Base-by-base conservation (phyloP, 345 rosid genomes). In the Isatis tinctoria region DNA sequence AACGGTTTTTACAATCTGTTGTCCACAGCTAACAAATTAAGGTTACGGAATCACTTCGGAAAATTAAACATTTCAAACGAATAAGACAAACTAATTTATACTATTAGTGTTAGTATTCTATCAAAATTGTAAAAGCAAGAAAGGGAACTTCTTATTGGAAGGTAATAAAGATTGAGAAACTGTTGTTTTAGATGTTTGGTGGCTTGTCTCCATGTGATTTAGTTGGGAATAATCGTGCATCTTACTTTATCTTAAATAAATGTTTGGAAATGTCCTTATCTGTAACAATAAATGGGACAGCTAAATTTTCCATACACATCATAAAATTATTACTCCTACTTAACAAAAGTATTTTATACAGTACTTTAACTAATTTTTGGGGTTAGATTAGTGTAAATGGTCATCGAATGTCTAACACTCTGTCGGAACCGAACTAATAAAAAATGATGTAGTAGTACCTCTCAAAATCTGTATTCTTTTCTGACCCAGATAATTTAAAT, bases 181-280 rank as follows among this genome's bases (percentile, higher is more conserved):
- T 76, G 52, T 75, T 75, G 74, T 68, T 75, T 69, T 69, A 69
- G 47, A n/a, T 70, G 72, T 77, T 77, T 35, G 80, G 80, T 77
- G 76, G 37, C 65, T 77, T 72, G 76, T 65, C 80, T 70, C 72
- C 80, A 77, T 77, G 76, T 77, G 76, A 16, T 30, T 72, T 65
- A 71, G 80, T 77, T 71, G 73, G 66, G 76, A 71, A 40, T 77
- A 58, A 71, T 77, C 73, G 73, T 77, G 69, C 80, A 18, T 77
- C 80, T 65, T 77, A 77, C 80, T 71, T 77, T 71, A 70, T 65
- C 10, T 6, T 70, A 13, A 47, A 35, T 14, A 44, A 54, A 54
- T 18, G 48, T 44, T 20, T 43, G 3, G 10, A 61, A 53, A 62
- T 76, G 79, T 76, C 75, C 75, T 76, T 70, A 70, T 76, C 80